Evolutionary conservation across 352 stramenopile species (phyloP), one percentile per base, ranked within the genome.

Genomic region (Halophytophthora batemanensis): DNA sequence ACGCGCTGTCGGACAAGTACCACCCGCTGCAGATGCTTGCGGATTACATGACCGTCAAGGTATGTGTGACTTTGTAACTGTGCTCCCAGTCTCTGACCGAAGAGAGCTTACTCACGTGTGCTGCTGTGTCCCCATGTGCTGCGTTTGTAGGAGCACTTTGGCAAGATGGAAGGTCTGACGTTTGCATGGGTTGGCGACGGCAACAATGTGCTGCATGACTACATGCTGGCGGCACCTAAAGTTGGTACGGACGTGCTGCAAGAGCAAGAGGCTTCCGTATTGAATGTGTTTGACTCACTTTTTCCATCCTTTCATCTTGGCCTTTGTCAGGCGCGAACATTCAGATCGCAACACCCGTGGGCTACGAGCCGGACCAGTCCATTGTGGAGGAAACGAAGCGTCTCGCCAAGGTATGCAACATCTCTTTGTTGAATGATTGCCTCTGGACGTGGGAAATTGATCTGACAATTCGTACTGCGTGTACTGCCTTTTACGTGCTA

Each of bases 191-290:
- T 99, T 43, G 97, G 97, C 50, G 97, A 99, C 61, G 96, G 96
- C 46, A 99, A 99, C 77, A 99, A 99, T 47, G 90, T 98, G 23
- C 67, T 97, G 38, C 96, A 99, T 59, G 96, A 99, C 66, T 94
- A 98, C 50, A 98, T 98, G 94, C 70, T 98, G 14, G 96, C 96
- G 29, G 87, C 85, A 3, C 84, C 83, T 19, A 91, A 92, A 64
- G 66, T 89, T 55, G 81, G 77, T 63, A 93, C 88, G 77, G 25
- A 31, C 25, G 25, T 31, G 11, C 18, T 39, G 3, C n/a, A 12
- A 40, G 39, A 6, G 22, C 3, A 34, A 17, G 31, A 39, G 35
- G 11, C 33, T 8, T 8, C 11, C 18, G 44, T 40, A 10, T 31
- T 31, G 25, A 6, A 17, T 14, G 38, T 29, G 40, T 11, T 40